phyloP scores from a whole-genome alignment of 2,329 filamentous ascomycete species.

The Colletotrichum nymphaeae region DNA sequence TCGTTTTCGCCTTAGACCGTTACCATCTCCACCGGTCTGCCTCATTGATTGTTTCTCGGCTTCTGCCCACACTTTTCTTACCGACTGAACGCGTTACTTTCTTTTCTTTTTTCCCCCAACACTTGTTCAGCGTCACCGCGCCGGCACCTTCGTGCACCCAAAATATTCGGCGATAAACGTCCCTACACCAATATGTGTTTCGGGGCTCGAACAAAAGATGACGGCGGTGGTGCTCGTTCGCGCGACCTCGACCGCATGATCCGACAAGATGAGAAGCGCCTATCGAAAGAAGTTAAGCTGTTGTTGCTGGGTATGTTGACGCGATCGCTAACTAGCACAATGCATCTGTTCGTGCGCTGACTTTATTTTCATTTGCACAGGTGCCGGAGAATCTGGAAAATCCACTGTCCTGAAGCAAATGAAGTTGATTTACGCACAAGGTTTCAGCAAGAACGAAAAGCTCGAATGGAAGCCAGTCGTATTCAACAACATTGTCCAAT shows the following conservation, averaged over 20 bases:
- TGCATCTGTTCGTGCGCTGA: slow-evolving; percentile 1
- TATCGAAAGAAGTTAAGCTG: slow-evolving; percentile 92
- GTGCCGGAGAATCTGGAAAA: slow-evolving; percentile 91
- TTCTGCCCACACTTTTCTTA: background rate
- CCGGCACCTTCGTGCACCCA: background rate
- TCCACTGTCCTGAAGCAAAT: slow-evolving; percentile 99
- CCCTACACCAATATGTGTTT: slow-evolving; percentile 69
- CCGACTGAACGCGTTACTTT: slow-evolving; percentile 4
- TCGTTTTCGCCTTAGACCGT: slow-evolving; percentile 12
- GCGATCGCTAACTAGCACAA: background rate
- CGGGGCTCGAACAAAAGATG: slow-evolving; percentile 63
- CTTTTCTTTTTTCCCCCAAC: background rate
- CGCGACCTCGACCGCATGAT: slow-evolving; percentile 88
- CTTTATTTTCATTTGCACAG: slow-evolving; percentile 57
- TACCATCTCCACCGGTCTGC: background rate
- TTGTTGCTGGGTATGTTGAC: slow-evolving; percentile 81
- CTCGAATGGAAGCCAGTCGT: slow-evolving; percentile 96
- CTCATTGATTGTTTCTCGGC: background rate
- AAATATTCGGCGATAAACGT: background rate
- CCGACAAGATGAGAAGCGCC: slow-evolving; percentile 86
- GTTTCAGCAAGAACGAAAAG: slow-evolving; percentile 89
- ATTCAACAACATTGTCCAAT: slow-evolving; percentile 93
- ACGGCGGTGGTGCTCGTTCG: slow-evolving; percentile 65
- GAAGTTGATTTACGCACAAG: slow-evolving; percentile 95
- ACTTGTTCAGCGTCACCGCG: background rate